Evolutionary conservation across 371 early-diverging fungal species (phyloP).

Genomic region (Dinochytrium kinnereticum): DNA sequence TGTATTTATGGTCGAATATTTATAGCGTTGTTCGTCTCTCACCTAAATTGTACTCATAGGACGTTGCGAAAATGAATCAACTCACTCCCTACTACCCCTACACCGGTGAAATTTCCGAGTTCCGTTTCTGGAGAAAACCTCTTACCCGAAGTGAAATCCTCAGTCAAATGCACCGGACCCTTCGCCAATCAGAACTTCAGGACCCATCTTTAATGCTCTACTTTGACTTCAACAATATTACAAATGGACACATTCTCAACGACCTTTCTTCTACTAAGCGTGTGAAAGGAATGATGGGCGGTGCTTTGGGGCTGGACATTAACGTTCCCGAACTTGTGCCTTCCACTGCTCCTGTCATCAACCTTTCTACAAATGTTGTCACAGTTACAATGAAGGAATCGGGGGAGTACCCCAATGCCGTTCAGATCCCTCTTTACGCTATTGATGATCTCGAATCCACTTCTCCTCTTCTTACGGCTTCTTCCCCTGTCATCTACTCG

Average conservation of each 20-base stretch:
- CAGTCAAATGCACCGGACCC: constrained; percentile 11
- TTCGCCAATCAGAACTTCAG: background rate
- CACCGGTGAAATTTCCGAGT: constrained; percentile 12
- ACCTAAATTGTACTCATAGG: constrained; percentile 8
- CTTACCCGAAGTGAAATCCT: background rate
- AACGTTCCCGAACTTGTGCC: constrained; percentile 9
- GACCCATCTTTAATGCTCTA: constrained; percentile 16
- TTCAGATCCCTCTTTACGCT: background rate
- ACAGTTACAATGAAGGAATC: constrained; percentile 17
- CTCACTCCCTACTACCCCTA: constrained; percentile 13
- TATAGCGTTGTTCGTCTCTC: too few species aligned
- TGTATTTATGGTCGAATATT: background rate
- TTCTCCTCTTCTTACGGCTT: background rate
- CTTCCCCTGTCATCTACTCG: background rate
- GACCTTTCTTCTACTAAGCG: constrained; percentile 9
- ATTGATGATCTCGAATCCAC: background rate
- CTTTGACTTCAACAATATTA: constrained; percentile 13
- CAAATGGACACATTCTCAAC: background rate
- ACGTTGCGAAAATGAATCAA: background rate
- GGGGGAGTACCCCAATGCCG: constrained; percentile 14
- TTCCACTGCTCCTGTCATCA: constrained; percentile 15
- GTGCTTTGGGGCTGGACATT: background rate
- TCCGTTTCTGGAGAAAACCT: constrained; percentile 14
- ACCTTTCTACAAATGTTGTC: background rate
- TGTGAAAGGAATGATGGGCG: constrained; percentile 12